Evolutionary conservation across 352 stramenopile species (phyloP), one percentile per base, ranked within the genome.

Genomic region (Phytopythium aichiense): DNA sequence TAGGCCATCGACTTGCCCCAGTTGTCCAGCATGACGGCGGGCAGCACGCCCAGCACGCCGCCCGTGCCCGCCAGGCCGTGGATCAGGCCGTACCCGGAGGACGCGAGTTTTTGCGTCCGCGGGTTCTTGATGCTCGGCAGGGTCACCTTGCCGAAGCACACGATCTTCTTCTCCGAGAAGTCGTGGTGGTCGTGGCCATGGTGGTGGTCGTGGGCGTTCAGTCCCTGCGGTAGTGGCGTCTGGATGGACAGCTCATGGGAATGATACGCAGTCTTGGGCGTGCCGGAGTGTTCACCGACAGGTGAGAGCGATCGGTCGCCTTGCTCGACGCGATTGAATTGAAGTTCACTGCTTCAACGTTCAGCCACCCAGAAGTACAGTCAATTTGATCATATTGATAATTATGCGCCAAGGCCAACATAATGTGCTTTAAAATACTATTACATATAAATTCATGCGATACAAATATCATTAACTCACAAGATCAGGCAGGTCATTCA

Each of bases 1-100:
- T 96, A 97, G 25, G 87, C 64, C 31, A 70, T 68, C 22, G 82
- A 89, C 38, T 88, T 73, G 56, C 63, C 60, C 63, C 65, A 77
- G 63, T 91, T 70, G 58, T 89, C 76, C 31, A 95, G 64, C 50
- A 93, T 76, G 18, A 96, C 78, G 0, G 88, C 87, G 0, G 88
- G 88, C 20, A 96, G 74, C 13, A 96, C 76, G 16, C 84, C 87
- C 18, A 96, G 62, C 51, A 87, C 73, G 53, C 76, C 75, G 2
- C 78, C 74, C 0, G 76, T 76, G 3, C 77, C 78, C 2, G 89
- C 86, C 30, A 94, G 66, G 12, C 89, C 84, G 71, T 97, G 86
- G 43, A 90, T 65, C 33, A 94, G 79, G 16, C 88, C 88, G 54
- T 88, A 80, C 20, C 70, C 60, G 23, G 95, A 63, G 12, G 89